Conservation (phyloP, 306 rosid species). For the Gynostemma pentaphyllum region DNA sequence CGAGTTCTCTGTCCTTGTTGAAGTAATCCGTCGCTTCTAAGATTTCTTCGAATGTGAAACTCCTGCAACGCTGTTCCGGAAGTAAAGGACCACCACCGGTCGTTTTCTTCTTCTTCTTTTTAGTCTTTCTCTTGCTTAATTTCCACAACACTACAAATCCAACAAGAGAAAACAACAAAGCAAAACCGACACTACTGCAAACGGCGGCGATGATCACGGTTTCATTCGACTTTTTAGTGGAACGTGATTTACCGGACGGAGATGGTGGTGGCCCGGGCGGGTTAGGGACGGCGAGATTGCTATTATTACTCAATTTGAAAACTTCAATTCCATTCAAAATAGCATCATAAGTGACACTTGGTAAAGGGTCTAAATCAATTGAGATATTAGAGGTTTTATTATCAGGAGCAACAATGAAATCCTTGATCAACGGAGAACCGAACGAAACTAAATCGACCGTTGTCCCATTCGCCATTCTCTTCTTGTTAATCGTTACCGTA, state of each 20-base stretch:
- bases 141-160: not conserved
- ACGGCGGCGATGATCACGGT: not conserved
- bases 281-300: slow-evolving; percentile 15
- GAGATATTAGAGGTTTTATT: not conserved
- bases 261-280: not conserved
- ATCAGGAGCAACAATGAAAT: slow-evolving; percentile 2
- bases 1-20: not conserved
- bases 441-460: not conserved
- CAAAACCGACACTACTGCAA: not conserved
- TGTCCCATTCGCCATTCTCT: rapidly evolving
- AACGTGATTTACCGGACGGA: not conserved
- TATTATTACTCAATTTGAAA: slow-evolving; percentile 15
- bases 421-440: slow-evolving; percentile 6
- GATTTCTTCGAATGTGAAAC: slow-evolving; percentile 1
- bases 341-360: not conserved
- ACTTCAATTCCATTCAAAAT: slow-evolving; percentile 28
- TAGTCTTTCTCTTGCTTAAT: not conserved
- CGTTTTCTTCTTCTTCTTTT: not conserved
- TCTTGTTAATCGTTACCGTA: not conserved
- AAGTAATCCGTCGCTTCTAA: slow-evolving; percentile 11
- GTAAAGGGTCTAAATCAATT: not conserved
- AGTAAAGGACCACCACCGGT: not conserved
- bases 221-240: not conserved
- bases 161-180: not conserved
- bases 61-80: slow-evolving; percentile 6